Evolutionary conservation across 495 filamentous ascomycete genomes (phyloP).

Genomic region (Friedmanniomyces simplex): DNA sequence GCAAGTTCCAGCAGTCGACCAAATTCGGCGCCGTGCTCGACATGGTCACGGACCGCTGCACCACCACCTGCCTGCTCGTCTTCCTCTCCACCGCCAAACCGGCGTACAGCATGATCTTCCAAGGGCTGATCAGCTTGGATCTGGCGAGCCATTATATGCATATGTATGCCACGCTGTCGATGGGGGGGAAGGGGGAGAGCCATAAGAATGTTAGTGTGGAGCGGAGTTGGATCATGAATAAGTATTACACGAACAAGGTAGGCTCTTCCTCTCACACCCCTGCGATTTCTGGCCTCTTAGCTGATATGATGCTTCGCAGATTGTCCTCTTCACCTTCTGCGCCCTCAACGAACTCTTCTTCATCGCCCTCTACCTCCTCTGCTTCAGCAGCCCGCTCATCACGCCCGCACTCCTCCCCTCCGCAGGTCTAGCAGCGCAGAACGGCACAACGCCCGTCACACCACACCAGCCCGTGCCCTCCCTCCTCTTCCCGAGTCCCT

Average conservation of each 20-base stretch:
- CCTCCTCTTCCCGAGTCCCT: conserved; percentile 69
- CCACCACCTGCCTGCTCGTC: conserved; percentile 83
- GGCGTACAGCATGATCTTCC: conserved; percentile 85
- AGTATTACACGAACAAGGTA: conserved; percentile 96
- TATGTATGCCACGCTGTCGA: conserved; percentile 85
- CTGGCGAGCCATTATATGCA: conserved; percentile 96
- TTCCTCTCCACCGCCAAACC: conserved; percentile 90
- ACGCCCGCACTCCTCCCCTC: conserved; percentile 65
- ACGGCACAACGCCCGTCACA: conserved; percentile 12
- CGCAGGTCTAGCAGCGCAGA: conserved; percentile 6
- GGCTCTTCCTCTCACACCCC: conserved; percentile 21
- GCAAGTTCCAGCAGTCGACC: conserved; percentile 79
- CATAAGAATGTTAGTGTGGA: conserved; percentile 88
- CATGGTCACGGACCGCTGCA: conserved; percentile 96
- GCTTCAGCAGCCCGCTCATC: conserved; percentile 80
- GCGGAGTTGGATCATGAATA: conserved; percentile 70
- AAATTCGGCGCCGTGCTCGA: conserved; percentile 92
- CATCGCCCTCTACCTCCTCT: conserved; percentile 93
- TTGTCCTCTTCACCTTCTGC: conserved; percentile 84
- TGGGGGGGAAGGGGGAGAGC: conserved; percentile 66
- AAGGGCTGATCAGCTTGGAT: conserved; percentile 81
- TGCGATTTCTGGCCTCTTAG: not conserved
- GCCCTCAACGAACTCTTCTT: conserved; percentile 90
- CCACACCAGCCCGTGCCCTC: conserved; percentile 54
- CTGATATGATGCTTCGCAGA: conserved; percentile 39